Evolutionary conservation across 306 rosid species (phyloP), one percentile per base, ranked within the genome.

Genomic region (Cucumis cinereus): DNA sequence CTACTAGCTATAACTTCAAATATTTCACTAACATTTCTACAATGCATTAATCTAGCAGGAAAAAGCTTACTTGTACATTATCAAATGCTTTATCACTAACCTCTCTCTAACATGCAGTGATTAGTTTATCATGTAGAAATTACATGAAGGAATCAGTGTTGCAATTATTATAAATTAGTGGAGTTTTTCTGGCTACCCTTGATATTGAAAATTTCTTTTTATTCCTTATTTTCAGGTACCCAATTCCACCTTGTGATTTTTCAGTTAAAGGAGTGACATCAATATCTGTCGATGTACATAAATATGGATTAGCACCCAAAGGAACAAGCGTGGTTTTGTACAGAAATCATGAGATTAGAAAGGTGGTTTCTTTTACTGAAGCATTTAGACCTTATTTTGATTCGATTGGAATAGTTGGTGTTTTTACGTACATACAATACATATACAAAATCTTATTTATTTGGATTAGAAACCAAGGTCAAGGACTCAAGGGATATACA

Each of bases 251-350:
- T 69, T 91, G 77, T 75, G 96, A 94, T 83, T 94, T 94, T 82
- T 86, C 98, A 67, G 96, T 94, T 22, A 77, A 84, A 86, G 98
- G 98, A 82, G 98, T 94, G 79, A 82, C 98, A 83, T 94, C 98
- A 77, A 84, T 90, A 83, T 94, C 98, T 72, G 94, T 77, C 41
- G 98, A 94, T 82, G 98, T 91, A 87, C 98, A 94, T 82, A 94
- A 94, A 79, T 94, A 94, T 36, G 98, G 98, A 56, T 87, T 94
- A 84, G 97, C 97, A 79, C 98, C 98, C 74, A 94, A 94, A 84
- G 97, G 98, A 91, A 91, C 97, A 33, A 94, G 97, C 61, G 52
- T 87, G 71, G 91, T 94, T 75, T 84, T 94, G 63, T 94, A 90
- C 80, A 84, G 94, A 80, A 90, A 91, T 86, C 98, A 88, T 85